Percentiles rank a stretch among this genome's conserved stretches.
phyloP scores from a whole-genome alignment of 1,139 yeast species.

The Blastobotrys malaysiensis region DNA sequence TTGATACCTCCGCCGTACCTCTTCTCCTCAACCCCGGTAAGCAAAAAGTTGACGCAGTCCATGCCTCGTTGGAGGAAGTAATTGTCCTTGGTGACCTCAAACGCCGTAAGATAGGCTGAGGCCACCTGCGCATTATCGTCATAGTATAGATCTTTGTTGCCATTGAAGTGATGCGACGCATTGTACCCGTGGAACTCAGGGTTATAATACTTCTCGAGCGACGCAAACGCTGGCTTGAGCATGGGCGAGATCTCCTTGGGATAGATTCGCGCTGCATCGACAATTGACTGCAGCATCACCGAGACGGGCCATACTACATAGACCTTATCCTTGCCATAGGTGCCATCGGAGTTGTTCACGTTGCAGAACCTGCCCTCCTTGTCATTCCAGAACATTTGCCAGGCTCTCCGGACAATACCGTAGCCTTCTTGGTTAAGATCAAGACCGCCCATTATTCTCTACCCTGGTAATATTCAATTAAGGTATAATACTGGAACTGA shows the following conservation, averaged over 20 bases:
- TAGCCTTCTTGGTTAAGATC: constrained; percentile 27
- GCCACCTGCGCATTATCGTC: constrained; percentile 78
- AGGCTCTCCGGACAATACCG: constrained; percentile 20
- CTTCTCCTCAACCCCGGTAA: constrained; percentile 60
- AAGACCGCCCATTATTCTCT: neutral
- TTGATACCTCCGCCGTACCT: constrained; percentile 50
- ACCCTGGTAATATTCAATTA: neutral
- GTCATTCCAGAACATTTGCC: constrained; percentile 27
- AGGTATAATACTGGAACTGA: neutral
- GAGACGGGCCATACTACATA: constrained; percentile 68
- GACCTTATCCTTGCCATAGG: constrained; percentile 47
- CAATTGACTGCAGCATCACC: constrained; percentile 56
- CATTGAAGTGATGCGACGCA: constrained; percentile 53
- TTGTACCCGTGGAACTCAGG: constrained; percentile 48
- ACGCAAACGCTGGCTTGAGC: constrained; percentile 48
- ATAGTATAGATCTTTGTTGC: constrained; percentile 60
- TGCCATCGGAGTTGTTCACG: constrained; percentile 37
- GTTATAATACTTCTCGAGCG: constrained; percentile 51
- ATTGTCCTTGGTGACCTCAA: constrained; percentile 58
- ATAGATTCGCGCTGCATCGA: constrained; percentile 57
- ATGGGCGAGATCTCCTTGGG: constrained; percentile 53
- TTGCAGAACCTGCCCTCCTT: constrained; percentile 20
- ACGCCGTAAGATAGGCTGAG: constrained; percentile 60
- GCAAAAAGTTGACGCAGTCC: constrained; percentile 54
- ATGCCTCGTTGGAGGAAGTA: constrained; percentile 52